Evolutionary conservation across 805 yeast species (phyloP), one percentile per base, ranked within the genome.

Genomic region (Candida sonorensis): DNA sequence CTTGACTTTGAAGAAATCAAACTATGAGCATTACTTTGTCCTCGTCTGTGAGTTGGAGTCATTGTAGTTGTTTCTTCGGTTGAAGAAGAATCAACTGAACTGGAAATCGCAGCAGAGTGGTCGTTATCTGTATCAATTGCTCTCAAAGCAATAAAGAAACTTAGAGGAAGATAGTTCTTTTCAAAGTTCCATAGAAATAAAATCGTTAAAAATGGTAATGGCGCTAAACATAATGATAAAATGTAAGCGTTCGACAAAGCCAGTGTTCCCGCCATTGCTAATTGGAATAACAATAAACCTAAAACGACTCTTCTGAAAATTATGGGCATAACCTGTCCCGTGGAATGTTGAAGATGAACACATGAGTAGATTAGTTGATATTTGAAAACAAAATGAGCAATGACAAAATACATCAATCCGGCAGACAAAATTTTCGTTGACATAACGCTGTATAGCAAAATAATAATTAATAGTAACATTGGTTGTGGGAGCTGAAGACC

Each of bases 281-380:
- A 59, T 51, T 92, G 98, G 55, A 90, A 87, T 11, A 90, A 64
- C 21, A 83, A 57, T 17, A 90, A 59, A 0, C 97, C 97, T 36
- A 86, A 52, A 34, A 83, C 75, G 1, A 88, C 75, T 44, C 98
- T 68, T 46, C 95, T 68, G 50, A 83, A 81, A 2, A 90, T 78
- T 30, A 87, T 64, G 0, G 96, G 95, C 97, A 97, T 90, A 1
- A 90, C 94, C 51, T 82, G 83, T 1, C 97, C 98, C 0, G 96
- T 92, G 0, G 96, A 87, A 59, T 92, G 97, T 23, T 94, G 96
- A 8, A 94, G 88, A 55, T 92, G 97, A 20, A 86, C 87, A 63
- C 92, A 81, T 0, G 95, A 81, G 54, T 85, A 90, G 42, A 92
- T 64, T 38, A 90, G 64, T 57, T 87, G 96, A 55, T 88, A 90